Conservation (phyloP, 768 basidiomycete genomes). For the Rhizopogon vulgaris region DNA sequence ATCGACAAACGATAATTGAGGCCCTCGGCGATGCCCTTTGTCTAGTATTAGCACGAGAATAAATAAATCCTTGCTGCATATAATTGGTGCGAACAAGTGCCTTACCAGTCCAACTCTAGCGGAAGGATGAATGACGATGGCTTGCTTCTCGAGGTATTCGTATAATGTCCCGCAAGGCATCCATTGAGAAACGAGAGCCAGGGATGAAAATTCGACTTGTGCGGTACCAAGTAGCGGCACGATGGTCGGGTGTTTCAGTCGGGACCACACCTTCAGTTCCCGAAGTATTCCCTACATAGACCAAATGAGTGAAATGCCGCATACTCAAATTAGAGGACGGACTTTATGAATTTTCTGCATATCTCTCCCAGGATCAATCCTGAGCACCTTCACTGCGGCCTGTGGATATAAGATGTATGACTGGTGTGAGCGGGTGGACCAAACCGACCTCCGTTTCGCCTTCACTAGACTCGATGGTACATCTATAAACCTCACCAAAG, state of each 20-base stretch:
- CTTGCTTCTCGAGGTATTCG: too few species aligned
- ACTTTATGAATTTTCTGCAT: not conserved
- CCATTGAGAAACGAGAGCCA: not conserved
- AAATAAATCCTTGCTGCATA: not conserved
- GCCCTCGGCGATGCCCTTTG: conserved; percentile 7
- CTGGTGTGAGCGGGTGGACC: too few species aligned
- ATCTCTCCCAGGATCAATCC: not conserved
- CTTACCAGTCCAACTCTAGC: not conserved
- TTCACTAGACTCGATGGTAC: not conserved
- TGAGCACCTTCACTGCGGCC: not conserved
- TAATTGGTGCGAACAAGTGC: too few species aligned
- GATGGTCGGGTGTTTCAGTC: conserved; percentile 13
- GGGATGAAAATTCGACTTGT: not conserved
- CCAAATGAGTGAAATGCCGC: not conserved
- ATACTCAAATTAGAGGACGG: not conserved
- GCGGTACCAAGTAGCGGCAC: conserved; percentile 11
- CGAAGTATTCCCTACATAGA: conserved; percentile 9
- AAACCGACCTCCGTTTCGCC: not conserved
- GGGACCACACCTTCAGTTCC: conserved; percentile 15
- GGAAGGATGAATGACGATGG: too few species aligned
- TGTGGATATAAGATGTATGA: not conserved
- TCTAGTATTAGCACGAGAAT: not conserved
- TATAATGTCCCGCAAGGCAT: not conserved
- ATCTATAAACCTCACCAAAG: not conserved
- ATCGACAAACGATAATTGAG: conserved; percentile 7